phyloP scores from a whole-genome alignment of 2,329 filamentous ascomycete species.

The Fusarium sp. region DNA sequence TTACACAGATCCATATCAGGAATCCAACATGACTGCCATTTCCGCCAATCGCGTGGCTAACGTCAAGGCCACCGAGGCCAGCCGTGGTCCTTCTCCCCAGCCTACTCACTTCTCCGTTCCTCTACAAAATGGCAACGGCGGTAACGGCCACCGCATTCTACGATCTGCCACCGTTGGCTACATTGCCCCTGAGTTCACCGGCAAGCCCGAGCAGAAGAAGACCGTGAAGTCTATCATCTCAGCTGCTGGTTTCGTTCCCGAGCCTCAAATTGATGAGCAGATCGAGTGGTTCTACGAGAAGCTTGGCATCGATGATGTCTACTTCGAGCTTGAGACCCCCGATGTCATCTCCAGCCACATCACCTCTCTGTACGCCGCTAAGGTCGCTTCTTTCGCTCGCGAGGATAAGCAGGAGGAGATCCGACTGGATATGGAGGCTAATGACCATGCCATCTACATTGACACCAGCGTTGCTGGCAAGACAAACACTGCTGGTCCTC shows the following conservation, averaged over 20 bases:
- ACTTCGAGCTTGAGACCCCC: conserved; percentile 90
- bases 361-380: conserved; percentile 95
- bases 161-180: conserved; percentile 94
- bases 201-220: conserved; percentile 92
- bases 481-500: conserved; percentile 80
- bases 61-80: conserved; percentile 54
- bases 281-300: conserved; percentile 98
- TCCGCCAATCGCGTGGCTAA: conserved; percentile 57
- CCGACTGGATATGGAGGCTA: conserved; percentile 92
- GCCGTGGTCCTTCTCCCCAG: conserved; percentile 83
- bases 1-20: conserved; percentile 56
- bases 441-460: conserved; percentile 97
- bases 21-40: conserved; percentile 50
- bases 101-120: conserved; percentile 86
- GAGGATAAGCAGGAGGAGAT: conserved; percentile 97
- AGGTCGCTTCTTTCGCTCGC: conserved; percentile 91
- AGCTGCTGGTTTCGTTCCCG: conserved; percentile 86
- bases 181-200: conserved; percentile 92
- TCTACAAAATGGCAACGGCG: conserved; percentile 57
- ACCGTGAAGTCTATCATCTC: conserved; percentile 84
- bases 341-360: conserved; percentile 93
- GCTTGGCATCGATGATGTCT: conserved; percentile 97
- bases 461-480: conserved; percentile 94
- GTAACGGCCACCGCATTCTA: conserved; percentile 77
- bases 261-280: conserved; percentile 84